Evolutionary conservation across 768 basidiomycete genomes (phyloP), one percentile per base, ranked within the genome.

Genomic region (Tylopilus plumbeoviolaceoides): DNA sequence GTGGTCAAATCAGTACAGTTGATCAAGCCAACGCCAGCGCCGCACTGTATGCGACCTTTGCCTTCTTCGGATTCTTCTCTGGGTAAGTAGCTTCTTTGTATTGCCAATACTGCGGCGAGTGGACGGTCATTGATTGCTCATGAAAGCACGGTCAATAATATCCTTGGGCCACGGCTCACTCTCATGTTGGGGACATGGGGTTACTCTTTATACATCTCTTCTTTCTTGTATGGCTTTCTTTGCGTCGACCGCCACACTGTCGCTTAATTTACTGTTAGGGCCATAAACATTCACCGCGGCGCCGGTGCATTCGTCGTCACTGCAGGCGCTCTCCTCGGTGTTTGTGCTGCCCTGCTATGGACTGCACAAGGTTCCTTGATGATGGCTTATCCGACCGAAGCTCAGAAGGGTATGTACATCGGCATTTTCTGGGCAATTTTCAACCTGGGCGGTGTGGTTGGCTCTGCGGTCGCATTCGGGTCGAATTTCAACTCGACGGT

Each of bases 371-470:
- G 80, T 14, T 50, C 69, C 3, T 65, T 82, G 55, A 81, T 82
- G 80, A 76, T 81, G 78, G 70, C 74, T 7, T 79, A 81, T 55
- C 80, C 81, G 4, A 70, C 77, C 5, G 81, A 82, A 58, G 77
- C 78, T 48, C 76, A 81, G 61, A 82, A 82, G 61, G 80, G 80
- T 14, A 67, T 69, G 53, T 72, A 73, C 12, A 79, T 82, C 54
- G 71, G 70, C 39, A 58, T 82, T 43, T 82, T 82, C 66, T 82
- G 80, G 80, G 72, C 79, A 36, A 87, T 91, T 57, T 91, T 93
- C 73, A 91, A 90, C 59, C 55, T 89, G 27, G 89, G 89, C 33
- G 84, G 83, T 44, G 85, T 91, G 40, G 82, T 91, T 44, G 89
- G 90, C 23, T 79, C 89, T 21, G 74, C 85, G 8, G 85, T 91